Percentiles rank a stretch among this genome's conserved stretches.
Evolutionary conservation across 1,284 basidiomycete species (phyloP).

Genomic region (Ustilago nuda): DNA sequence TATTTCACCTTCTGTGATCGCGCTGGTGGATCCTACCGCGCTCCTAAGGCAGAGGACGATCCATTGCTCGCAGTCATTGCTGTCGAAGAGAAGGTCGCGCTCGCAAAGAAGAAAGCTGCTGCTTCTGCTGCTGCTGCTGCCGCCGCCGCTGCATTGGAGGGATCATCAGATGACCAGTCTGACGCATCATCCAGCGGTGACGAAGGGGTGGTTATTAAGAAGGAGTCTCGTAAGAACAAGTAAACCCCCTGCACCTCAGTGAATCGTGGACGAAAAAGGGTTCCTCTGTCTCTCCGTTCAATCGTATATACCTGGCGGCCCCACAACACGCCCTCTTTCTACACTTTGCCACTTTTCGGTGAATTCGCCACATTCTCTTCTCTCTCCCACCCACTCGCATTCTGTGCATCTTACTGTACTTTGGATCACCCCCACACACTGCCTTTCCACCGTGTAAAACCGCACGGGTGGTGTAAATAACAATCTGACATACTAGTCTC

Average conservation of each 20-base stretch:
- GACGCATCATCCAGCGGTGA: constrained; percentile 38
- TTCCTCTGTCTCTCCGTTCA: constrained; percentile 1
- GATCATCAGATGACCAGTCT: constrained; percentile 19
- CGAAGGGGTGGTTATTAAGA: constrained; percentile 43
- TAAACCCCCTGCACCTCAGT: constrained; percentile 6
- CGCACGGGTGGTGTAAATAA: constrained; percentile 2
- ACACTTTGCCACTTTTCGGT: background rate
- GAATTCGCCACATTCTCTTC: background rate
- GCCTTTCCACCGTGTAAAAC: background rate
- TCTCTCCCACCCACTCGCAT: background rate
- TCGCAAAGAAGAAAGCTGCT: constrained; percentile 23
- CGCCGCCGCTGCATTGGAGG: constrained; percentile 3
- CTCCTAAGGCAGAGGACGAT: constrained; percentile 84
- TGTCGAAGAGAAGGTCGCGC: constrained; percentile 26
- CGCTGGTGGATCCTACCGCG: constrained; percentile 84
- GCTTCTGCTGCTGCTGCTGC: constrained; percentile 9
- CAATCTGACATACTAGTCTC: constrained; percentile 7
- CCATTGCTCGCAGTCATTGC: constrained; percentile 76
- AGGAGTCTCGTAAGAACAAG: constrained; percentile 44
- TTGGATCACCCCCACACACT: background rate
- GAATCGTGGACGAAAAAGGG: background rate
- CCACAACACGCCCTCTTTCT: background rate
- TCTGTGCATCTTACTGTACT: constrained; percentile 4
- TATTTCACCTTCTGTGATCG: constrained; percentile 98
- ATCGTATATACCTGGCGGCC: constrained; percentile 14